These are phyloP conservation scores for Skeletonema grethae DNA, from an alignment of 108 stramenopile genomes.

Conservation along the genomic window DNA sequence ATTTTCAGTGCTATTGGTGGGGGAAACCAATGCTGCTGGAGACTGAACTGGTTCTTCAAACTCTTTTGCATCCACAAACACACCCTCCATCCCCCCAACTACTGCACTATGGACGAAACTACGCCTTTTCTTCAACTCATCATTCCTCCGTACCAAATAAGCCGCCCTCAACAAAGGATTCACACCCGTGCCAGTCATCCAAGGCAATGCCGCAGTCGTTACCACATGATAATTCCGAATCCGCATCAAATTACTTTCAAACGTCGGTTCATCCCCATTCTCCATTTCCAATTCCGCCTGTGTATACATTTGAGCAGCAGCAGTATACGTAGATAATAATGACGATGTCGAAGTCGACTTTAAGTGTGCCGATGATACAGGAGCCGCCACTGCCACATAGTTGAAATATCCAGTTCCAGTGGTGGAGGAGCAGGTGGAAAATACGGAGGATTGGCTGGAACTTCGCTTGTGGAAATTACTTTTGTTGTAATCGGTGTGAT, in stretches of 20 bases:
- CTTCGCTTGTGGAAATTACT: not conserved
- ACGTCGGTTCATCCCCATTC: constrained; percentile 42
- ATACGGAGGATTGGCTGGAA: not conserved
- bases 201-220: constrained; percentile 74
- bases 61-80: not conserved
- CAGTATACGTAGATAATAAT: not conserved
- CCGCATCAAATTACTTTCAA: constrained; percentile 41
- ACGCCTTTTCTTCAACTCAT: constrained; percentile 8
- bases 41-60: not conserved
- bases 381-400: not conserved
- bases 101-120: not conserved
- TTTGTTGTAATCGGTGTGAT: constrained; percentile 12
- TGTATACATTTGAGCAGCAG: constrained; percentile 6
- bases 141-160: constrained; percentile 40
- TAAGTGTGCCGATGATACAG: not conserved
- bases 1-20: not conserved
- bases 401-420: not conserved
- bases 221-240: constrained; percentile 39
- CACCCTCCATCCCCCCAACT: constrained; percentile 1
- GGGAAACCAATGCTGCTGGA: not conserved
- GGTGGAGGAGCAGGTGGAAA: not conserved
- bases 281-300: constrained; percentile 36
- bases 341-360: constrained; percentile 1
- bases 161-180: constrained; percentile 75
- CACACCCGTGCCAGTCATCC: constrained; percentile 82